Evolutionary conservation across 2,329 filamentous ascomycete genomes (phyloP).

Genomic region (Colletotrichum sp.): DNA sequence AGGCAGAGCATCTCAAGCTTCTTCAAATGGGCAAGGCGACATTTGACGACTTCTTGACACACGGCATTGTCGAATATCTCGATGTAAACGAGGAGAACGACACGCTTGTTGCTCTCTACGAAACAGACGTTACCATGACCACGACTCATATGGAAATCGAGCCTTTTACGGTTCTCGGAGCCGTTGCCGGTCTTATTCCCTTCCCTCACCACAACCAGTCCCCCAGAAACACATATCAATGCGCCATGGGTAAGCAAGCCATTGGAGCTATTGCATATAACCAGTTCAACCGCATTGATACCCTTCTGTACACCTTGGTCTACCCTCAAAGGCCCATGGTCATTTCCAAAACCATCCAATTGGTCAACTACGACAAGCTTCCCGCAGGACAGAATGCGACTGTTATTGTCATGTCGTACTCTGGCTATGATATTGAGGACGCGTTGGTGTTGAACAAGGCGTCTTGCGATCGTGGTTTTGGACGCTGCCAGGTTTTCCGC

Average conservation of each 20-base stretch:
- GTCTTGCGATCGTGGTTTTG: constrained; percentile 92
- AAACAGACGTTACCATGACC: constrained; percentile 79
- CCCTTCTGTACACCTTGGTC: constrained; percentile 92
- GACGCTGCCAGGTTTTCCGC: constrained; percentile 96
- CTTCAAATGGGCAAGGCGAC: constrained; percentile 83
- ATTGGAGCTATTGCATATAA: constrained; percentile 98
- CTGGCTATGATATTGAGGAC: constrained; percentile 99
- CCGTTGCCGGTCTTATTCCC: constrained; percentile 93
- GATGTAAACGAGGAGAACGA: constrained; percentile 99
- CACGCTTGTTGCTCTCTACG: constrained; percentile 88
- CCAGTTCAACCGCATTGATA: constrained; percentile 96
- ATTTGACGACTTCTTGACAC: constrained; percentile 92
- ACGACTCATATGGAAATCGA: constrained; percentile 98
- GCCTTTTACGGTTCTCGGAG: constrained; percentile 94
- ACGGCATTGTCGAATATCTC: constrained; percentile 92
- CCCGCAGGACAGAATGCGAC: constrained; percentile 96
- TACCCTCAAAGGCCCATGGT: constrained; percentile 98
- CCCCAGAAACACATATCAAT: constrained; percentile 97
- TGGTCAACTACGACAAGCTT: constrained; percentile 96
- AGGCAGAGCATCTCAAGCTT: constrained; percentile 76
- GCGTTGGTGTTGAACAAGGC: constrained; percentile 96
- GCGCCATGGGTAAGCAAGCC: constrained; percentile 99
- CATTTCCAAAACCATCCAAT: constrained; percentile 93
- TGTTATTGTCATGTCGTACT: constrained; percentile 99
- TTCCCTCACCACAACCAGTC: constrained; percentile 99